These are phyloP conservation scores for Ophiocordyceps camponoti-leonardi DNA, from an alignment of 2,329 filamentous ascomycete genomes.

Conservation along the genomic window DNA sequence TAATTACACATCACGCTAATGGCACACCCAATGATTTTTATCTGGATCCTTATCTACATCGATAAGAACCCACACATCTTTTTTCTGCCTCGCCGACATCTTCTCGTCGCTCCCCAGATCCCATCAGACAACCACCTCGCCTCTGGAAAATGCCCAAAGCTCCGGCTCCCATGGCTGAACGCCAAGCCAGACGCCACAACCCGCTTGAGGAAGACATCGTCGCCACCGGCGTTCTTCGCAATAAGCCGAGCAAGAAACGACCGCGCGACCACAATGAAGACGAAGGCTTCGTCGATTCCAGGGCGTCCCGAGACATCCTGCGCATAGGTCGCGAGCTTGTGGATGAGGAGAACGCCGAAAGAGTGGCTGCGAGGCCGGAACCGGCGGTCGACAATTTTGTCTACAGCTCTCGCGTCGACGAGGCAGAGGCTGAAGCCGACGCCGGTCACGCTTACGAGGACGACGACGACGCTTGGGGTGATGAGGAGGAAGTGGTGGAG, in stretches of 20 bases:
- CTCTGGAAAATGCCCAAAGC: constrained; percentile 59
- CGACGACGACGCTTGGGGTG: constrained; percentile 52
- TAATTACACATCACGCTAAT: not conserved
- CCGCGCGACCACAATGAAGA: constrained; percentile 43
- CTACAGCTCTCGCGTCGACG: constrained; percentile 59
- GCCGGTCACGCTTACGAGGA: constrained; percentile 27
- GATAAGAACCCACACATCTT: not conserved
- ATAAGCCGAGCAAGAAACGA: constrained; percentile 56
- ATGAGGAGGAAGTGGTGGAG: constrained; percentile 57
- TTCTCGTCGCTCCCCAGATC: not conserved
- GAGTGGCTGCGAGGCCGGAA: constrained; percentile 19
- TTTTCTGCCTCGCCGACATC: not conserved
- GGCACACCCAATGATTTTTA: too few relatives aligned
- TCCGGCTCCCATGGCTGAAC: constrained; percentile 37
- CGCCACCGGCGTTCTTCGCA: constrained; percentile 52
- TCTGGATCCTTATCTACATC: not conserved
- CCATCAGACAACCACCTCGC: not conserved
- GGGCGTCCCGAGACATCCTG: constrained; percentile 75
- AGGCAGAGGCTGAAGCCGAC: constrained; percentile 24
- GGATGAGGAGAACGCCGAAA: constrained; percentile 49
- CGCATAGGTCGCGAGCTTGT: constrained; percentile 76
- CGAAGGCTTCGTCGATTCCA: constrained; percentile 68
- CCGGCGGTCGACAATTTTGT: constrained; percentile 43
- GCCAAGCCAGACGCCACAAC: constrained; percentile 59
- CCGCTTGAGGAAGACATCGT: constrained; percentile 80